Conservation (phyloP, 495 filamentous ascomycete genomes). For the Neurospora sp. region DNA sequence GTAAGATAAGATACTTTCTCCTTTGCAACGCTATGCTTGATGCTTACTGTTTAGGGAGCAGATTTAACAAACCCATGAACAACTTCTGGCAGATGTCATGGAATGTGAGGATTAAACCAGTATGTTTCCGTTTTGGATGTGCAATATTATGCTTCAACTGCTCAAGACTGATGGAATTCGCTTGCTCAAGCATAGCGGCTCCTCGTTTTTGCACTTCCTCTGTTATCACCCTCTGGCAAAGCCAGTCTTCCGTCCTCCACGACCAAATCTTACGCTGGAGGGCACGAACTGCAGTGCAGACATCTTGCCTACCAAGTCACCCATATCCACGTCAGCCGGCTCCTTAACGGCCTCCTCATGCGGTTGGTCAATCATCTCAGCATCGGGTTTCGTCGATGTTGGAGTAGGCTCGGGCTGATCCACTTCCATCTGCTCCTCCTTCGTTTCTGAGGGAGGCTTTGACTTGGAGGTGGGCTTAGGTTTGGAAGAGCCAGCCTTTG, state of each 20-base stretch:
- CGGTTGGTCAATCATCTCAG: not conserved
- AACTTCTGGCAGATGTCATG: not conserved
- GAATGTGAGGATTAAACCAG: not conserved
- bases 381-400: not conserved
- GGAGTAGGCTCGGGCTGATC: not conserved
- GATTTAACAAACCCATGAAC: not conserved
- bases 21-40: not conserved
- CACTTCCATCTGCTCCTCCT: not conserved
- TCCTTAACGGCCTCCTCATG: slow-evolving; percentile 2
- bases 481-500: not conserved
- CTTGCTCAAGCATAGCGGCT: not conserved
- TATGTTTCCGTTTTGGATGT: not conserved
- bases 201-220: not conserved
- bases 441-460: not conserved
- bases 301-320: slow-evolving; percentile 69
- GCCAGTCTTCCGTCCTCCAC: slow-evolving; percentile 42
- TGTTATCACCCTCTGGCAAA: slow-evolving; percentile 27
- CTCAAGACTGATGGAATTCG: not conserved
- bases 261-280: slow-evolving; percentile 60
- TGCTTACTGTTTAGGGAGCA: not conserved
- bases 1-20: not conserved
- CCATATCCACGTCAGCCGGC: slow-evolving; percentile 50
- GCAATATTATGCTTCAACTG: not conserved
- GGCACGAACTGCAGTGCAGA: slow-evolving; percentile 76
- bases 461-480: slow-evolving; percentile 14